Evolutionary conservation across 441 rosid species (phyloP).

Genomic region (Jatropha multifida): DNA sequence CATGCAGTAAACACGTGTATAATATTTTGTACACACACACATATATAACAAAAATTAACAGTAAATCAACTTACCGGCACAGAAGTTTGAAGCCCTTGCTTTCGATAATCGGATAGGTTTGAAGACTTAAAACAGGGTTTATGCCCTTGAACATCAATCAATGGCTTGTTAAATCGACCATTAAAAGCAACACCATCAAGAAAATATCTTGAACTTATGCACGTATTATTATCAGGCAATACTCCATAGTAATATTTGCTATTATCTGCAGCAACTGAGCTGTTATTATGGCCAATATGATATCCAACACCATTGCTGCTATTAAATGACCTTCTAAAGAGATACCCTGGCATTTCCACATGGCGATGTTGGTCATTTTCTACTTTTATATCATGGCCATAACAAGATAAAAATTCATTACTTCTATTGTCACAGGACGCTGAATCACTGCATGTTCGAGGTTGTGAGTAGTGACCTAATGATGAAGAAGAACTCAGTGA

Average conservation of each 20-base stretch:
- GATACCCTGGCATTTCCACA: slow-evolving; percentile 13
- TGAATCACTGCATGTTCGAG: slow-evolving; percentile 23
- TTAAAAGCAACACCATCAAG: slow-evolving; percentile 26
- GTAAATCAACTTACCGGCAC: slow-evolving; percentile 34
- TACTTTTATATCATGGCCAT: slow-evolving; percentile 30
- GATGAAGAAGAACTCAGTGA: slow-evolving; percentile 39
- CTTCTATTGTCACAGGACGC: slow-evolving; percentile 10
- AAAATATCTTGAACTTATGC: slow-evolving; percentile 35
- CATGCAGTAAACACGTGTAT: neutral
- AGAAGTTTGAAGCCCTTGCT: slow-evolving; percentile 47
- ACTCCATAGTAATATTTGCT: slow-evolving; percentile 30
- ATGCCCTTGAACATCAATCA: slow-evolving; percentile 42
- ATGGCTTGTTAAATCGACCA: slow-evolving; percentile 44
- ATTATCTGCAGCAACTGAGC: slow-evolving; percentile 38
- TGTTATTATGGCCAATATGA: slow-evolving; percentile 25
- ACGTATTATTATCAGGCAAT: slow-evolving; percentile 18
- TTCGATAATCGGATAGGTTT: slow-evolving; percentile 48
- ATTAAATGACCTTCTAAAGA: slow-evolving; percentile 17
- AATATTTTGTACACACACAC: too few relatives aligned
- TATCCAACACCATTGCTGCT: slow-evolving; percentile 25
- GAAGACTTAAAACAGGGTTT: slow-evolving; percentile 46
- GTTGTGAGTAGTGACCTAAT: slow-evolving; percentile 23
- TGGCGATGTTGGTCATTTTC: slow-evolving; percentile 25
- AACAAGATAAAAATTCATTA: slow-evolving; percentile 28
- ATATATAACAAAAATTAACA: neutral